Percentiles rank a stretch among this genome's conserved stretches.
Evolutionary conservation across 1,139 yeast genomes (phyloP).

Genomic region (Petasospora fabianii): DNA sequence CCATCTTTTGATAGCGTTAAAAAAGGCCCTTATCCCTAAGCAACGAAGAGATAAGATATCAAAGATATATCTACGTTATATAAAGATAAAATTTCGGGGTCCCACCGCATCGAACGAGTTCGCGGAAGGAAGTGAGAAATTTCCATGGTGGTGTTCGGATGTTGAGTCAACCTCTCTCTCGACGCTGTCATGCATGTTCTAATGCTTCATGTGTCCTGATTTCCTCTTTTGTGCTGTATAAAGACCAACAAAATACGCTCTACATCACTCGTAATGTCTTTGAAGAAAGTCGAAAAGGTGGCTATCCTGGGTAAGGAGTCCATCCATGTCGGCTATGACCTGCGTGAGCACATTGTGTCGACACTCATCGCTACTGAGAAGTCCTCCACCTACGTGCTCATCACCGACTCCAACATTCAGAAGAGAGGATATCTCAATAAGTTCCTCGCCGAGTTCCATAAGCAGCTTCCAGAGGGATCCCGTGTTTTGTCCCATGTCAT

Average conservation of each 20-base stretch:
- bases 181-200: no score
- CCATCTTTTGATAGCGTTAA: constrained; percentile 46
- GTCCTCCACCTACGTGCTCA: constrained; percentile 88
- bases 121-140: not conserved
- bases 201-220: no score
- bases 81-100: no score
- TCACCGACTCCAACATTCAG: constrained; percentile 82
- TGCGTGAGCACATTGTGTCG: constrained; percentile 69
- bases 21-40: no score
- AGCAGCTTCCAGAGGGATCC: constrained; percentile 41
- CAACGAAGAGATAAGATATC: no score
- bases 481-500: constrained; percentile 73
- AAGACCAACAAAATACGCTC: no score
- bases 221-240: no score
- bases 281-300: constrained; percentile 50
- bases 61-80: no score
- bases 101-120: constrained; percentile 1
- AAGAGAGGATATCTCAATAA: constrained; percentile 56
- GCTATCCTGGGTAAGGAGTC: constrained; percentile 76
- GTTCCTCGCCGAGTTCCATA: constrained; percentile 36
- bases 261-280: no score
- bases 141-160: not conserved
- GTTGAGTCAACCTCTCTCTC: no score
- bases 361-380: constrained; percentile 60
- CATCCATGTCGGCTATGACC: constrained; percentile 88